These are phyloP conservation scores for Isabelozyma gotoi DNA, from an alignment of 805 yeast species.

Conservation along the genomic window DNA sequence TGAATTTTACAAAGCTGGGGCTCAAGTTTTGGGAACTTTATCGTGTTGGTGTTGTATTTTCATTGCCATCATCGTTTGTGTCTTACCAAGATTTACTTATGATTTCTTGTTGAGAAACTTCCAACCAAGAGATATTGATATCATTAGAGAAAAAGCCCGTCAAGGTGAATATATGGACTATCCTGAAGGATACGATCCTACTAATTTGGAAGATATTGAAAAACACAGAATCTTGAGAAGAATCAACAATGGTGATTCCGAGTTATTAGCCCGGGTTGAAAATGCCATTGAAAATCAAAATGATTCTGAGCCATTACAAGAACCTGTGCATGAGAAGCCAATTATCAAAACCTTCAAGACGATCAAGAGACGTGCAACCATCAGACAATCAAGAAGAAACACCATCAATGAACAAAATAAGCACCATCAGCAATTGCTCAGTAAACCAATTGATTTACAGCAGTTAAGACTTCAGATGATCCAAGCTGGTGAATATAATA, in stretches of 20 bases:
- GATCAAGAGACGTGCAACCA: conserved; percentile 32
- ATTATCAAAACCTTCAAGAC: conserved; percentile 30
- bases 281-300: conserved; percentile 17
- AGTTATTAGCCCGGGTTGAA: conserved; percentile 33
- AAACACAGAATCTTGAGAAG: conserved; percentile 32
- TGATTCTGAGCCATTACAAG: conserved; percentile 3
- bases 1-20: conserved; percentile 65
- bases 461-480: conserved; percentile 40
- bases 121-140: conserved; percentile 66
- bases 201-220: conserved; percentile 43
- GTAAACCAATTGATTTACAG: conserved; percentile 30
- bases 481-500: conserved; percentile 33
- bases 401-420: conserved; percentile 27
- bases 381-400: conserved; percentile 22
- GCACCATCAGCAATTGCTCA: conserved; percentile 2
- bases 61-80: conserved; percentile 51
- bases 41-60: conserved; percentile 66
- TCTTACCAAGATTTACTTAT: conserved; percentile 60
- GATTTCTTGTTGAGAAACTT: conserved; percentile 53
- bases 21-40: conserved; percentile 59
- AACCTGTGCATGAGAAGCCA: conserved; percentile 10
- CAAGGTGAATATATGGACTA: conserved; percentile 52
- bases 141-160: conserved; percentile 60
- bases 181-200: conserved; percentile 55
- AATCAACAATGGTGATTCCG: conserved; percentile 33